These are phyloP conservation scores for Globisporangium cylindrosporum DNA, from an alignment of 352 stramenopile genomes.

Conservation along the genomic window DNA sequence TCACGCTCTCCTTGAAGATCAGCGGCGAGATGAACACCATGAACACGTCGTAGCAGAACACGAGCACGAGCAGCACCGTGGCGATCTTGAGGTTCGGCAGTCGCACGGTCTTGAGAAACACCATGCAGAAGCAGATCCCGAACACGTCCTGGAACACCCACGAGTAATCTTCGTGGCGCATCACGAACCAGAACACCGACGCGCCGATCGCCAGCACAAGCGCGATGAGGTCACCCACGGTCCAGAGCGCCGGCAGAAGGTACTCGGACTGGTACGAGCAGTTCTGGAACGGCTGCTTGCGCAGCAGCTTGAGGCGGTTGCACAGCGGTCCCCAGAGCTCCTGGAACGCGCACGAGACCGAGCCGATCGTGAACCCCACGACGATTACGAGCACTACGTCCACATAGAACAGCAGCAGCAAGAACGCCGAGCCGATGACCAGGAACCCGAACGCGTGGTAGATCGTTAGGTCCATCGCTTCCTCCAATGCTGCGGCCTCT, in stretches of 20 bases:
- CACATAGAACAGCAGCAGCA: constrained; percentile 91
- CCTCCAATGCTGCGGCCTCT: constrained; percentile 33
- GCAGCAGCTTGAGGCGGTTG: constrained; percentile 35
- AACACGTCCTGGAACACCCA: constrained; percentile 94
- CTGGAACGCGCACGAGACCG: constrained; percentile 52
- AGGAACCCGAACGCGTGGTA: constrained; percentile 90
- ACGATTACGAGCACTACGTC: constrained; percentile 79
- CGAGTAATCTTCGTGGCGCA: constrained; percentile 70
- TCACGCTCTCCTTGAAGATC: constrained; percentile 90
- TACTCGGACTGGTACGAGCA: constrained; percentile 40
- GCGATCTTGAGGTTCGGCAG: constrained; percentile 93
- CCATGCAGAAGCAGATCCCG: constrained; percentile 91
- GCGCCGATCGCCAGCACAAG: constrained; percentile 50
- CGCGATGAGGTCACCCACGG: constrained; percentile 87
- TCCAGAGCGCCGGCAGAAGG: constrained; percentile 57
- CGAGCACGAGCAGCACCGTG: constrained; percentile 87
- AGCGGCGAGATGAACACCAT: constrained; percentile 95
- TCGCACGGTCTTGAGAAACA: constrained; percentile 91
- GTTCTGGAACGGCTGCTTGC: constrained; percentile 35
- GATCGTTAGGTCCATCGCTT: constrained; percentile 88
- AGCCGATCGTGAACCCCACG: constrained; percentile 56
- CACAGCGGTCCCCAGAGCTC: constrained; percentile 64
- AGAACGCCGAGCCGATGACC: constrained; percentile 84
- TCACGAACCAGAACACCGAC: constrained; percentile 69
- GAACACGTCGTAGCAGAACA: constrained; percentile 96